Base-by-base conservation (phyloP, 2,329 filamentous ascomycete genomes). In the Salinomyces thailandicus region DNA sequence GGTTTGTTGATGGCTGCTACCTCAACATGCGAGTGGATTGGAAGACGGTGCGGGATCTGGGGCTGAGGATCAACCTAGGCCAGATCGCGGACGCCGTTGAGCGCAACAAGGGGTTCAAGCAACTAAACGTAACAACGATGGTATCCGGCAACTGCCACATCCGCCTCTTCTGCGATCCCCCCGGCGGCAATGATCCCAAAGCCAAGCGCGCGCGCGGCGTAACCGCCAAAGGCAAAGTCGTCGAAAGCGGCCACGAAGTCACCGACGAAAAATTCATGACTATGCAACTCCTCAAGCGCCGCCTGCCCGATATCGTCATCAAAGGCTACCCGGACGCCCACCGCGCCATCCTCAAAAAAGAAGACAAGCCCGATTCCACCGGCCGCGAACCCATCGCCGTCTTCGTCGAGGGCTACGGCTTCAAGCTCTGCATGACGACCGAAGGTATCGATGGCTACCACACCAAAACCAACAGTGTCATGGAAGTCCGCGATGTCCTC, bases 341-440 rank as follows among this genome's bases (percentile, higher is more conserved):
- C 7, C 80, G 91, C 48, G 87, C 86, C 32, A 86, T 96, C 49
- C 91, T 96, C 56, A 81, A 91, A 52, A 86, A 84, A 2, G 77
- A 79, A 33, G 79, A 85, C 36, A 53, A 56, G 35, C 72, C 69
- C 18, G 79, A 80, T 24, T 72, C 80, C 49, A 77, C 73, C 12
- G 85, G 89, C 31, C 48, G 59, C 26, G 65, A 69, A 44, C 64
- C 67, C 39, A 62, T 66, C 39, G 55, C 58, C 30, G 70, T 95
- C 1, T 66, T 80, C 9, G 91, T 98, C 3, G 91, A 96, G 71
- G 91, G 91, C 2, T 96, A 98, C 60, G 91, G 91, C 1, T 69
- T 98, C 33, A 76, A 77, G 29, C 74, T 77, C 18, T 95, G 87
- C 64, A 93, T 98, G 80, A 93, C 79, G 7, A 98, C 91, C 0